These are phyloP conservation scores for Trichoderma virens DNA, from an alignment of 495 filamentous ascomycete species.

Conservation along the genomic window DNA sequence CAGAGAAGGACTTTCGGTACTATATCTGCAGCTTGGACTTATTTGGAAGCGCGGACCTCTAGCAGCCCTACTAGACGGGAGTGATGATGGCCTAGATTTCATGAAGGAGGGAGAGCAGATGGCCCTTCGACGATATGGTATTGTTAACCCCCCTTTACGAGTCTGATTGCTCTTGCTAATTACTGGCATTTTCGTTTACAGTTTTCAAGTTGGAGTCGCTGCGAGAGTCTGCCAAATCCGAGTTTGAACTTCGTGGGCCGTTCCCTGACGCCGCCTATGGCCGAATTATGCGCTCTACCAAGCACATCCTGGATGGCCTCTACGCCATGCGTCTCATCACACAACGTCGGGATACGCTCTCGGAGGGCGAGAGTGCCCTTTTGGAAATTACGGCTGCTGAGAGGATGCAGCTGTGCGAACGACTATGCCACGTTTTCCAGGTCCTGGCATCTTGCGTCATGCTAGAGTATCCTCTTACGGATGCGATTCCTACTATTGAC, in stretches of 20 bases:
- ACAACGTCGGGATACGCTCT: conserved; percentile 66
- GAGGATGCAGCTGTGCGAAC: conserved; percentile 64
- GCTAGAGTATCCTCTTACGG: conserved; percentile 85
- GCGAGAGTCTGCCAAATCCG: conserved; percentile 61
- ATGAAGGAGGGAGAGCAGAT: conserved; percentile 79
- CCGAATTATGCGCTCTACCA: conserved; percentile 68
- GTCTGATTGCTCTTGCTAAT: background rate
- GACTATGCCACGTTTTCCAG: conserved; percentile 90
- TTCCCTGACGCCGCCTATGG: conserved; percentile 66
- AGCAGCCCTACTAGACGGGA: conserved; percentile 51
- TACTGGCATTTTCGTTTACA: conserved; percentile 22
- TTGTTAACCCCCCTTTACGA: background rate
- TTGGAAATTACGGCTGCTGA: conserved; percentile 75
- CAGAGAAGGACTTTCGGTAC: conserved; percentile 72
- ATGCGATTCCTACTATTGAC: conserved; percentile 74
- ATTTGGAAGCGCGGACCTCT: conserved; percentile 97
- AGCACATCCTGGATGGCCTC: conserved; percentile 81
- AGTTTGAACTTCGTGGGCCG: conserved; percentile 77
- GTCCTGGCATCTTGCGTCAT: conserved; percentile 89
- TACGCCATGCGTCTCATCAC: conserved; percentile 94
- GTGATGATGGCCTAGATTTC: conserved; percentile 51
- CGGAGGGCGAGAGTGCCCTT: conserved; percentile 69
- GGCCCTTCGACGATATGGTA: conserved; percentile 45
- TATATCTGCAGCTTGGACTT: conserved; percentile 91
- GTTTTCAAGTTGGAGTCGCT: conserved; percentile 63